Evolutionary conservation across 2,329 filamentous ascomycete species (phyloP), one percentile per base, ranked within the genome.

Genomic region (Colletotrichum sp.): DNA sequence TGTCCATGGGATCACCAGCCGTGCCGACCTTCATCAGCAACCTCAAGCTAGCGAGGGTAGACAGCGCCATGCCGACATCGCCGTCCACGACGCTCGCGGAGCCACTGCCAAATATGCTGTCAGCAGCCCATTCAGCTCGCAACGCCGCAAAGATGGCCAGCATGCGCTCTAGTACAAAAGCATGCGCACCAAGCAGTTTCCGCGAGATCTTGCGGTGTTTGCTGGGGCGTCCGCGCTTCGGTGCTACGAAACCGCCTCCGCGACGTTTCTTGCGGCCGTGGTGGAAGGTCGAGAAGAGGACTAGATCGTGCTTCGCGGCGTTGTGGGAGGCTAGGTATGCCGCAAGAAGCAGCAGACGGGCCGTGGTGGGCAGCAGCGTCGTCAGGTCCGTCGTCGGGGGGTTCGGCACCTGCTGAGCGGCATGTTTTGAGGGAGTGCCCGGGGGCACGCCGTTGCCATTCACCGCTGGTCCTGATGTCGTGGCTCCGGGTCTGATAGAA

Each of bases 241-340:
- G 74, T 4, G 82, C 79, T 4, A 84, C 82, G 5, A 85, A 84
- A 14, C 85, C 85, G 28, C 90, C 89, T 66, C 89, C 89, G 16
- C 89, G 86, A 2, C 88, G 84, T 67, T 89, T 86, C 77, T 87
- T 85, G 63, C 86, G 83, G 79, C 88, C 87, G 82, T 92, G 83
- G 72, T 92, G 89, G 80, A 91, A 89, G 14, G 94, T 95, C 78
- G 94, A 95, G 86, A 97, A 97, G 80, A 95, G 91, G 2, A 91
- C 88, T 6, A 91, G 86, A 82, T 97, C 95, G 80, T 94, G 91
- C n/a, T 92, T 90, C 2, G 93, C 86, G 16, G 93, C 91, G 82
- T 96, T 97, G 87, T 95, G 95, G 2, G 94, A 95, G 67, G 95
- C 94, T 4, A 97, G 90, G 84, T 97, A 97, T 5, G 94, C 93